These are phyloP conservation scores for Kluyveromyces starmeri DNA, from an alignment of 805 yeast genomes.

Conservation along the genomic window DNA sequence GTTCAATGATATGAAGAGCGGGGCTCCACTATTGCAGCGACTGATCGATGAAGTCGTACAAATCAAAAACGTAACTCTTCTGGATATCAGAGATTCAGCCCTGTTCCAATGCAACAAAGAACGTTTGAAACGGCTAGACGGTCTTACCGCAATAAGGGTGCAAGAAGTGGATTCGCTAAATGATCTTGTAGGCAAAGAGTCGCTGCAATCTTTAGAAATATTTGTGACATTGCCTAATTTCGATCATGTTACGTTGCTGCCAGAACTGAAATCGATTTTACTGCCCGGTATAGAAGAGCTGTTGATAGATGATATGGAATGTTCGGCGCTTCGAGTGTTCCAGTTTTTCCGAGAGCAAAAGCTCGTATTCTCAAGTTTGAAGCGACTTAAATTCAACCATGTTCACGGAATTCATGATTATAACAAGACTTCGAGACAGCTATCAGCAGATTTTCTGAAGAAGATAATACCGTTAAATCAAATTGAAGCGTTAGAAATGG, in stretches of 20 bases:
- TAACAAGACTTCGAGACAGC: conserved; percentile 28
- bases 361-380: conserved; percentile 17
- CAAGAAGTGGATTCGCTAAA: conserved; percentile 8
- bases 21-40: conserved; percentile 10
- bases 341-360: conserved; percentile 13
- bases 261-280: conserved; percentile 5
- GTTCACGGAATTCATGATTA: conserved; percentile 39
- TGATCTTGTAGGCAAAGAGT: conserved; percentile 9
- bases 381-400: conserved; percentile 33
- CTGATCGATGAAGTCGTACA: conserved; percentile 17
- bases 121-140: conserved; percentile 6
- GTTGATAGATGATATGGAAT: conserved; percentile 28
- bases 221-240: conserved; percentile 7
- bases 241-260: conserved; percentile 4
- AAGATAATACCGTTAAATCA: conserved; percentile 23
- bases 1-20: conserved; percentile 21
- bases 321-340: conserved; percentile 32
- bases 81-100: conserved; percentile 17
- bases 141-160: conserved; percentile 11
- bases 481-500: conserved; percentile 39
- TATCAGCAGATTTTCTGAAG: conserved; percentile 26
- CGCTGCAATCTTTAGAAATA: conserved; percentile 11
- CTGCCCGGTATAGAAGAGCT: conserved; percentile 18
- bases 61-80: conserved; percentile 15
- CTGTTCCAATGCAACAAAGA: conserved; percentile 11